Evolutionary conservation across 2,329 filamentous ascomycete species (phyloP).

Genomic region (Sordariomycetes sp.): DNA sequence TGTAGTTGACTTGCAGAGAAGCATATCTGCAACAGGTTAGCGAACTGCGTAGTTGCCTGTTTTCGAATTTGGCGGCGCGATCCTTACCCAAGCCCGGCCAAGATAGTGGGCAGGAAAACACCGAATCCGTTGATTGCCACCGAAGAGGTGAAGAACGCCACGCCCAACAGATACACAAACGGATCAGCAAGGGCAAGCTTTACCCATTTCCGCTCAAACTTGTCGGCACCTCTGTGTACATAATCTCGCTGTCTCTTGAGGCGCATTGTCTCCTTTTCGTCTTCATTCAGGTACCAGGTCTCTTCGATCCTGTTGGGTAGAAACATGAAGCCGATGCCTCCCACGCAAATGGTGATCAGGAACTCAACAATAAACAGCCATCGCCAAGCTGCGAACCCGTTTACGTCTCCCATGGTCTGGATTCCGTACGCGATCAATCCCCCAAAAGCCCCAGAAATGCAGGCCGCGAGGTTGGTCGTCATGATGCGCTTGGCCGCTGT

Average conservation of each 20-base stretch:
- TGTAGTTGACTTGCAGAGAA: constrained; percentile 20
- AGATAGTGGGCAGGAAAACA: constrained; percentile 24
- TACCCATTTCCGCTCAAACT: constrained; percentile 13
- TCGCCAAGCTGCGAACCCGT: constrained; percentile 37
- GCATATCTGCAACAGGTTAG: background rate
- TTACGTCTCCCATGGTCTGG: constrained; percentile 31
- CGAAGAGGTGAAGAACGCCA: constrained; percentile 17
- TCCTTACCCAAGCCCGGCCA: constrained; percentile 20
- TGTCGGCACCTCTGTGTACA: constrained; percentile 10
- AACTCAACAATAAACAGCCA: constrained; percentile 42
- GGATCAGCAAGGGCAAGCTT: constrained; percentile 12
- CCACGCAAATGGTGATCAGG: constrained; percentile 19
- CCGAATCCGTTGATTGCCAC: constrained; percentile 24
- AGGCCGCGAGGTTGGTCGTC: constrained; percentile 19
- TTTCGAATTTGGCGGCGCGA: too few species aligned
- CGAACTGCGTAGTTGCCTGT: background rate
- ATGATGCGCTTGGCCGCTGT: constrained; percentile 21
- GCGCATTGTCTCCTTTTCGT: constrained; percentile 23
- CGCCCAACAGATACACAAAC: constrained; percentile 21
- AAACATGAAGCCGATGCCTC: constrained; percentile 23
- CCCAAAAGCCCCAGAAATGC: constrained; percentile 18
- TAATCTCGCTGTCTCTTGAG: constrained; percentile 14
- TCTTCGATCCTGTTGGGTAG: constrained; percentile 34
- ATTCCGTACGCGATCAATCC: constrained; percentile 18
- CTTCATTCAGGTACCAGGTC: constrained; percentile 31